Evolutionary conservation across 2,329 filamentous ascomycete genomes (phyloP), one percentile per base, ranked within the genome.

Genomic region (Phialophora verrucosa): DNA sequence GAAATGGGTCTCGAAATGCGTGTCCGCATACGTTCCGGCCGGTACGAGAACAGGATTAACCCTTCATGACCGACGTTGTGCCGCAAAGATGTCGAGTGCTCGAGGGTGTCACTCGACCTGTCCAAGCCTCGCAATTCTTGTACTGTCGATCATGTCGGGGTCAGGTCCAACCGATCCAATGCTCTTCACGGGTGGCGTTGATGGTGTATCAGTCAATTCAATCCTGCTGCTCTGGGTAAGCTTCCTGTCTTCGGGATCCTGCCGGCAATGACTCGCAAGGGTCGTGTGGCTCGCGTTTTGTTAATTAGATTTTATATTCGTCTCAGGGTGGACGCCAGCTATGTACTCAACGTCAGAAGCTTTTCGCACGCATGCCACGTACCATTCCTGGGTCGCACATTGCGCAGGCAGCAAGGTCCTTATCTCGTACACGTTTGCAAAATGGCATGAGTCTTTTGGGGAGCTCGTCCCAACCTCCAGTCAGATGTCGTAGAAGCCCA

Each of bases 371-470:
- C 59, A 59, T 66, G 64, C 47, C 60, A 68, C 63, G 66, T 53
- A 68, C 68, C 65, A 64, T 51, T 63, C 62, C 62, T 38, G 57
- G 53, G 57, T 44, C 27, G 23, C 51, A 23, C 54, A 35, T 35
- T 35, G 10, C 11, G 32, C 38, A n/a, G 17, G 38, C 17, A n/a
- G 38, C 49, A 65, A 66, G 62, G 56, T 62, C 60, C 65, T 49
- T 64, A 66, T 56, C 60, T 68, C 66, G 65, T 70, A 70, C 68
- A 70, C 57, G 42, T 67, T 67, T 62, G 62, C 62, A 63, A 63
- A 69, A 65, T 51, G 57, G 60, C 63, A 57, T 61, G 27, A 59
- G 61, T 47, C 51, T 64, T 62, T 61, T 61, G 17, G 23, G 53
- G 57, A 51, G 27, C 32, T 58, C 63, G 59, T 66, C 27, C 60